Percentiles rank a stretch among this genome's conserved stretches.
These are phyloP conservation scores for Saccharum spontaneum DNA, from an alignment of 176 grass and related monocot species.

Conservation along the genomic window DNA sequence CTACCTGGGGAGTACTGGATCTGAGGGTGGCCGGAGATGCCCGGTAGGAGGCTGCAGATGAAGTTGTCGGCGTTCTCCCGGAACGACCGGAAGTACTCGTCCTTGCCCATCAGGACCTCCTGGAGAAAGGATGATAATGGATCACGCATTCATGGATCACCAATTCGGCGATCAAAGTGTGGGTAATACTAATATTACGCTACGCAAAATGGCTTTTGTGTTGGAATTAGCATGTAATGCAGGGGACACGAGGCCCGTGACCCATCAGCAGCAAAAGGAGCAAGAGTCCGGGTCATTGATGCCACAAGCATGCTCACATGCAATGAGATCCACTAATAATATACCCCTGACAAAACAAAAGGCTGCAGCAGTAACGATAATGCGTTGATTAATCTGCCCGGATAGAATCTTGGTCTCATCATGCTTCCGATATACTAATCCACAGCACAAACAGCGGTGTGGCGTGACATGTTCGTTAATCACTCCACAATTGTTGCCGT, in stretches of 20 bases:
- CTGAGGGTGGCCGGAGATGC: conserved; percentile 72
- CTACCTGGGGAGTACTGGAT: conserved; percentile 78
- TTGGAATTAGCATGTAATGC: background rate
- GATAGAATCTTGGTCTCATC: conserved; percentile 17
- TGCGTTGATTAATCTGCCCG: conserved; percentile 3
- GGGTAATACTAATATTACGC: background rate
- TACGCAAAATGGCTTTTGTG: background rate
- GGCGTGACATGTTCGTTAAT: background rate
- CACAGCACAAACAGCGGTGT: background rate
- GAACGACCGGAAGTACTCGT: conserved; percentile 82
- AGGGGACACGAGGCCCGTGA: background rate
- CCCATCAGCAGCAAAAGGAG: background rate
- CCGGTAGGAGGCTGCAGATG: conserved; percentile 90
- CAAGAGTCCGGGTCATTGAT: background rate
- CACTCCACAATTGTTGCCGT: background rate
- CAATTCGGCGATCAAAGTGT: background rate
- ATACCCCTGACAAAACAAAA: background rate
- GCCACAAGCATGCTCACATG: background rate
- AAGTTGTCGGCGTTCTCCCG: conserved; percentile 83
- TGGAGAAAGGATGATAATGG: conserved; percentile 1
- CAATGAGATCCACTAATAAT: background rate
- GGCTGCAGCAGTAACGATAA: background rate
- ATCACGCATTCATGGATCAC: too few species aligned
- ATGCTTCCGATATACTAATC: background rate
- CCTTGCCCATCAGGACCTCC: conserved; percentile 96